A percentile compares a stretch with the other conserved stretches of the same genome.
Evolutionary conservation across 1,284 basidiomycete species (phyloP).

Genomic region (Naganishia albida): DNA sequence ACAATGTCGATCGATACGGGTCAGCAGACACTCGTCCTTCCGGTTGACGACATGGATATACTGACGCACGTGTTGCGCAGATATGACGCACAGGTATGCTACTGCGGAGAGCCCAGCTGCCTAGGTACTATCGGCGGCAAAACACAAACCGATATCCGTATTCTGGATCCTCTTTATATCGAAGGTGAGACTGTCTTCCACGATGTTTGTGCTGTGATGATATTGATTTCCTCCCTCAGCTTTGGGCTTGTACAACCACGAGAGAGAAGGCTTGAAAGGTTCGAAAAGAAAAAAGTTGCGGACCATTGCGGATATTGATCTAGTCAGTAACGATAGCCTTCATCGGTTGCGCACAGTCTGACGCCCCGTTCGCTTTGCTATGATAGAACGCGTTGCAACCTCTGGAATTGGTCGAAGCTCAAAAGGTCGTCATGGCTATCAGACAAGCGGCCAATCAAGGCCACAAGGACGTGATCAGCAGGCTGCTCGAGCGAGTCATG

Average conservation of each 20-base stretch:
- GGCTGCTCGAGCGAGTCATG: constrained; percentile 82
- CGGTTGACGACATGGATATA: background rate
- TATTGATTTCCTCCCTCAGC: constrained; percentile 57
- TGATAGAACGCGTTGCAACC: constrained; percentile 64
- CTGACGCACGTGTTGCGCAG: constrained; percentile 53
- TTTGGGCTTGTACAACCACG: constrained; percentile 92
- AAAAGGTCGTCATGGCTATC: constrained; percentile 87
- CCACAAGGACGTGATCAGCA: constrained; percentile 77
- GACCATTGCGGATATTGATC: constrained; percentile 14
- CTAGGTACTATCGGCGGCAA: constrained; percentile 96
- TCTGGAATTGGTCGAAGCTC: constrained; percentile 74
- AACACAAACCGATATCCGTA: constrained; percentile 91
- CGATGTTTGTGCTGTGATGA: background rate
- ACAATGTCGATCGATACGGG: constrained; percentile 99
- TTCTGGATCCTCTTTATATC: constrained; percentile 92
- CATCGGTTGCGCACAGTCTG: background rate
- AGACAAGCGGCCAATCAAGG: constrained; percentile 69
- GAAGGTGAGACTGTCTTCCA: constrained; percentile 65
- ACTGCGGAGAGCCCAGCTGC: constrained; percentile 94
- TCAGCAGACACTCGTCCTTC: constrained; percentile 54
- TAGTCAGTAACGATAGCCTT: background rate
- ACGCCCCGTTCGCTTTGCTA: background rate
- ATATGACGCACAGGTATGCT: constrained; percentile 92
- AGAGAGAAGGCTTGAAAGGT: constrained; percentile 74
- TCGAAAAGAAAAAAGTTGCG: constrained; percentile 76